Evolutionary conservation across 2,329 filamentous ascomycete species (phyloP).

Genomic region (Diaporthe destruens): DNA sequence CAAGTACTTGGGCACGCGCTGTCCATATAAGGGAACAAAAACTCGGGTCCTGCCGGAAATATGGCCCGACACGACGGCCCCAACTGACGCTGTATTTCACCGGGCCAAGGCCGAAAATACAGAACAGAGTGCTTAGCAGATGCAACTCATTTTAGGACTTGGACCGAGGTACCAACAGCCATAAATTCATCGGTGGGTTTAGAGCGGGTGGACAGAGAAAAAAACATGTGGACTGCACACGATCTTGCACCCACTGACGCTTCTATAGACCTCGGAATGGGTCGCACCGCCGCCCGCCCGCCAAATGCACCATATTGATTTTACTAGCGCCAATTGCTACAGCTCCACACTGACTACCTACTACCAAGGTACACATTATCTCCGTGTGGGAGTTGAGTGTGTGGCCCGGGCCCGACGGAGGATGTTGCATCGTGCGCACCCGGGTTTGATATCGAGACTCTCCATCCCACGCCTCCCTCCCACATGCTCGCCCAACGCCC

Average conservation of each 20-base stretch:
- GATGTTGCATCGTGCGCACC: not conserved
- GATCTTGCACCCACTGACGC: conserved; percentile 22
- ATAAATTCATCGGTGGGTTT: conserved; percentile 27
- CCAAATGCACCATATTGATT: not conserved
- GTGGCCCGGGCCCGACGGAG: not conserved
- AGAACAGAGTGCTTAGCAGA: not conserved
- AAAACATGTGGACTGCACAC: conserved; percentile 17
- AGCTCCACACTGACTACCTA: not conserved
- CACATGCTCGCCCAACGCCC: not conserved
- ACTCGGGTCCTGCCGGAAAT: not conserved
- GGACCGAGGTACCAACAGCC: conserved; percentile 3
- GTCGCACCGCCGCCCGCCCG: not conserved
- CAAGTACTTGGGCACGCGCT: too few relatives aligned
- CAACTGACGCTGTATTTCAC: not conserved
- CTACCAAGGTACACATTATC: too few relatives aligned
- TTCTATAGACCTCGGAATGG: conserved; percentile 8
- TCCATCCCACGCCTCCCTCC: not conserved
- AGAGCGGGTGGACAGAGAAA: not conserved
- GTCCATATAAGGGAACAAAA: not conserved
- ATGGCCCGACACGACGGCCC: not conserved
- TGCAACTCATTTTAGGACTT: not conserved
- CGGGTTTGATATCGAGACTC: not conserved
- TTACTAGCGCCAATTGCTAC: conserved; percentile 15
- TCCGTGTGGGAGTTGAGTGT: not conserved
- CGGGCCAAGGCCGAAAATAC: not conserved